Evolutionary conservation across 352 stramenopile species (phyloP).

Genomic region (Elongisporangium senticosum): DNA sequence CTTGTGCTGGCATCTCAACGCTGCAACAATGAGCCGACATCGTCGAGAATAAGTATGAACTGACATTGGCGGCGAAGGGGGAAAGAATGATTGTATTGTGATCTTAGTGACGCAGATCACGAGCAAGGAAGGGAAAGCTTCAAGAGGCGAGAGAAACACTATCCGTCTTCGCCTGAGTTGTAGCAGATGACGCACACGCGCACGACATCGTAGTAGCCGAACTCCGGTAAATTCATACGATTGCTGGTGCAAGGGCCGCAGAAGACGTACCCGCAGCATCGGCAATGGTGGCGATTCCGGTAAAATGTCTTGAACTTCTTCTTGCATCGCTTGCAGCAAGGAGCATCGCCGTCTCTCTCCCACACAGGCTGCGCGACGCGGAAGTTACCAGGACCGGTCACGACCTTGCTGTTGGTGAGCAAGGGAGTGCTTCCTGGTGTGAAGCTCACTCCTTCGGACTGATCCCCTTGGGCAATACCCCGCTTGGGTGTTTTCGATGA

Average conservation of each 20-base stretch:
- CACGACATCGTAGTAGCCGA: slow-evolving; percentile 85
- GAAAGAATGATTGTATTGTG: not conserved
- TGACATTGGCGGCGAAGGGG: not conserved
- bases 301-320: slow-evolving; percentile 87
- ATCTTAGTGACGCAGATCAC: not conserved
- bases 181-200: slow-evolving; percentile 79
- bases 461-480: slow-evolving; percentile 6
- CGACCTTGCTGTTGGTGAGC: slow-evolving; percentile 59
- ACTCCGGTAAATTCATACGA: slow-evolving; percentile 83
- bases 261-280: slow-evolving; percentile 84
- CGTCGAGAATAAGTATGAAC: not conserved
- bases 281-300: slow-evolving; percentile 76
- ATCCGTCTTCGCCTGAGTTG: slow-evolving; percentile 66
- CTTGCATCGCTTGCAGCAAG: slow-evolving; percentile 85
- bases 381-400: slow-evolving; percentile 49
- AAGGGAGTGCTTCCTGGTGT: slow-evolving; percentile 57
- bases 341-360: slow-evolving; percentile 75
- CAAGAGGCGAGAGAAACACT: not conserved
- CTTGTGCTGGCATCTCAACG: not conserved
- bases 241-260: slow-evolving; percentile 75
- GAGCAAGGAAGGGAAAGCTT: not conserved
- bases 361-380: slow-evolving; percentile 77
- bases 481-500: slow-evolving; percentile 1
- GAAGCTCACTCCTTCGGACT: slow-evolving; percentile 22
- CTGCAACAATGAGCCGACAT: not conserved